Evolutionary conservation across 495 filamentous ascomycete species (phyloP).

Genomic region (Chaetomium fimeti): DNA sequence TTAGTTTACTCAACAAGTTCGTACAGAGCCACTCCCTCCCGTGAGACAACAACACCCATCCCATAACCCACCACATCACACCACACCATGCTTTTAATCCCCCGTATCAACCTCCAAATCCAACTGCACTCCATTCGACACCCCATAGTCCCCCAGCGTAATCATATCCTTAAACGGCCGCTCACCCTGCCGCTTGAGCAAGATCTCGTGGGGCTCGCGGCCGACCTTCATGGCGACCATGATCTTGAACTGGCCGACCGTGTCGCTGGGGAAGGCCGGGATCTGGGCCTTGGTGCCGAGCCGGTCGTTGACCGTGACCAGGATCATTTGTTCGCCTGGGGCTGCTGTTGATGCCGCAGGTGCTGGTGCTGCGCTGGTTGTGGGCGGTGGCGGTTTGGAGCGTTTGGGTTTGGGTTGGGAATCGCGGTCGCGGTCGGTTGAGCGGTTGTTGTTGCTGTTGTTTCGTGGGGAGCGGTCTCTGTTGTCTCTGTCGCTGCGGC

Average conservation of each 20-base stretch:
- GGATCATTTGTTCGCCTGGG: conserved; percentile 73
- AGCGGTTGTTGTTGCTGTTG: conserved; percentile 13
- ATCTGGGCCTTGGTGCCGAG: conserved; percentile 88
- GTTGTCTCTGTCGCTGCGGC: conserved; percentile 16
- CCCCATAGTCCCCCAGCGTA: conserved; percentile 82
- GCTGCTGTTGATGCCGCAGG: conserved; percentile 20
- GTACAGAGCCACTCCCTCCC: too few species aligned
- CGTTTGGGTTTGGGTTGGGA: conserved; percentile 24
- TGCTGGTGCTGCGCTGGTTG: conserved; percentile 26
- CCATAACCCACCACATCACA: background rate
- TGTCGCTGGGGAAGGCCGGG: conserved; percentile 78
- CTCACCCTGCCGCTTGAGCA: conserved; percentile 88
- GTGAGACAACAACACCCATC: background rate
- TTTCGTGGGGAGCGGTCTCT: conserved; percentile 20
- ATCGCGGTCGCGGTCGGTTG: conserved; percentile 19
- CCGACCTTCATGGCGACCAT: conserved; percentile 85
- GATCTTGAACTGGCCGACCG: conserved; percentile 82
- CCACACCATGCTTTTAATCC: too few species aligned
- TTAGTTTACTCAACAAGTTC: too few species aligned
- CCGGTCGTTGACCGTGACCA: conserved; percentile 88
- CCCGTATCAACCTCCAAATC: conserved; percentile 83
- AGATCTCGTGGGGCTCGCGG: conserved; percentile 82
- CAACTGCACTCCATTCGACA: conserved; percentile 84
- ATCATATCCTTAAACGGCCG: conserved; percentile 87
- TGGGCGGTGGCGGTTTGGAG: conserved; percentile 8